A percentile compares a stretch with the other conserved stretches of the same genome.
Evolutionary conservation across 2,329 filamentous ascomycete species (phyloP).

Genomic region (Gyromitra esculenta): DNA sequence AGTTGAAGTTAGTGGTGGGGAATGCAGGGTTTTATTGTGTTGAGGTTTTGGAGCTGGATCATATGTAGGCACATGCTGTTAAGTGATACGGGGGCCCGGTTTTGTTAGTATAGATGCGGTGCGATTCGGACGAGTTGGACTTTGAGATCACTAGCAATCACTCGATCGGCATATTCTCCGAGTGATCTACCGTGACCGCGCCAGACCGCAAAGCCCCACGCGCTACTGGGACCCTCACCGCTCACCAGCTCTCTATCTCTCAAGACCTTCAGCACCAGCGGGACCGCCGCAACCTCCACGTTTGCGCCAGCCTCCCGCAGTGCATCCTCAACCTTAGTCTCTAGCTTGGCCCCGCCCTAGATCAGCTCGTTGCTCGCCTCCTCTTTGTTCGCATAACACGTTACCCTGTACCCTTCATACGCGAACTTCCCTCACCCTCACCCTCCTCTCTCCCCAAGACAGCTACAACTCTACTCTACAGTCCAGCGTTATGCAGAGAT

Average conservation of each 20-base stretch:
- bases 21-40: too few species aligned
- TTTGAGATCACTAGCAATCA: not conserved
- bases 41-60: too few species aligned
- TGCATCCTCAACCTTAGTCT: constrained; percentile 61
- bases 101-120: too few species aligned
- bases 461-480: not conserved
- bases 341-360: constrained; percentile 61
- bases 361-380: constrained; percentile 64
- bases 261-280: constrained; percentile 62
- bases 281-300: constrained; percentile 62
- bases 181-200: not conserved
- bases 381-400: constrained; percentile 63
- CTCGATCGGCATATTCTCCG: not conserved
- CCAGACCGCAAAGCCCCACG: constrained; percentile 58
- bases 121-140: not conserved
- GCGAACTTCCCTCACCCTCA: constrained; percentile 58
- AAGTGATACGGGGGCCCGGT: too few species aligned
- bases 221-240: constrained; percentile 60
- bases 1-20: too few species aligned
- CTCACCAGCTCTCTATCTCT: constrained; percentile 62
- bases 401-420: constrained; percentile 64
- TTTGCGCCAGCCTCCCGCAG: constrained; percentile 62
- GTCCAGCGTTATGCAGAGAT: not conserved
- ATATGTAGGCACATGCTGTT: too few species aligned
- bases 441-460: not conserved